Conservation (phyloP, 139 green algal genomes). For the Haematococcus lacustris region DNA sequence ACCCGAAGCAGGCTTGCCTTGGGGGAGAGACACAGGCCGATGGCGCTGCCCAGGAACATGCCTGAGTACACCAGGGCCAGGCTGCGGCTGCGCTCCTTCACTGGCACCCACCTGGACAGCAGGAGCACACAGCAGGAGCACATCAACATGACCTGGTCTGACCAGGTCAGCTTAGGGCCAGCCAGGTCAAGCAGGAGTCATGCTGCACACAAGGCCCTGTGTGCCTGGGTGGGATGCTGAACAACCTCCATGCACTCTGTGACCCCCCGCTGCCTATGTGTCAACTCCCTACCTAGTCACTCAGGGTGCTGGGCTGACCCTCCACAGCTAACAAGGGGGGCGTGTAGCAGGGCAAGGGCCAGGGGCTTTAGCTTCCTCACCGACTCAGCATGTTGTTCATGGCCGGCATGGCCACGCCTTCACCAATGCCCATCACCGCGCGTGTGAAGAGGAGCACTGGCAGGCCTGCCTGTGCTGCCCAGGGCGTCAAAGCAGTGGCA, state of each 20-base stretch:
- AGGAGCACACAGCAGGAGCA: too few relatives aligned
- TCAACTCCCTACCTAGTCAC: too few relatives aligned
- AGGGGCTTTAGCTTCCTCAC: slow-evolving; percentile 38
- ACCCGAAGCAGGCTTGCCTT: not conserved
- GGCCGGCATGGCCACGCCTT: slow-evolving; percentile 96
- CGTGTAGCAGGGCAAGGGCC: too few relatives aligned
- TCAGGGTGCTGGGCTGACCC: too few relatives aligned
- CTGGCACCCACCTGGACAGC: slow-evolving; percentile 73
- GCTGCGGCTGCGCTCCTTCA: slow-evolving; percentile 75
- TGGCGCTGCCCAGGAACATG: slow-evolving; percentile 91
- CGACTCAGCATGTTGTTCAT: slow-evolving; percentile 96
- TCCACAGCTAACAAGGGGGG: too few relatives aligned
- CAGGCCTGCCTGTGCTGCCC: slow-evolving; percentile 75
- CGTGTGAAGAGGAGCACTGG: slow-evolving; percentile 69
- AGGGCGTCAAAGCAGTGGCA: slow-evolving; percentile 85
- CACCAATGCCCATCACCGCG: slow-evolving; percentile 90
- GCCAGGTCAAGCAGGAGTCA: too few relatives aligned
- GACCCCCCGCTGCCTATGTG: too few relatives aligned
- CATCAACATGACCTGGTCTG: too few relatives aligned
- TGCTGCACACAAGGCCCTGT: too few relatives aligned
- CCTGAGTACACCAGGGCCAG: slow-evolving; percentile 91
- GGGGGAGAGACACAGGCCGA: slow-evolving; percentile 54
- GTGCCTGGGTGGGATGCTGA: too few relatives aligned
- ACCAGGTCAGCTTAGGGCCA: too few relatives aligned
- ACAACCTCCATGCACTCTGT: too few relatives aligned